Percentiles rank a stretch among this genome's conserved stretches.
Conservation (phyloP, 2,329 filamentous ascomycete genomes). For the Penicillium decumbens region DNA sequence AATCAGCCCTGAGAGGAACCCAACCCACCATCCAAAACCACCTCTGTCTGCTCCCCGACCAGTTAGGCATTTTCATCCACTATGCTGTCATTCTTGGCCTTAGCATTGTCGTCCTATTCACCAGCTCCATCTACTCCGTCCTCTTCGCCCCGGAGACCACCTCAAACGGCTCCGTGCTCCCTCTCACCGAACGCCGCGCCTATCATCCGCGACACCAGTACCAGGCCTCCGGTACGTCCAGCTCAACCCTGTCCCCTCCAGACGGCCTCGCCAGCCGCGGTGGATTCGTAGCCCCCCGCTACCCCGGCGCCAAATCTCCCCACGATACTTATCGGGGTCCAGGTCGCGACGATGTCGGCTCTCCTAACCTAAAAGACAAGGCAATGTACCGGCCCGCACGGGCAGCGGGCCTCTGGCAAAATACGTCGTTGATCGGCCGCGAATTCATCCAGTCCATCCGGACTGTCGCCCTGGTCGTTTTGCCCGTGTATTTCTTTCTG, state of each 20-base stretch:
- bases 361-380: slow-evolving; percentile 29
- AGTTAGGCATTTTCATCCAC: slow-evolving; percentile 74
- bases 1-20: slow-evolving; percentile 21
- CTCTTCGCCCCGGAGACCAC: slow-evolving; percentile 19
- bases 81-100: slow-evolving; percentile 63
- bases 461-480: slow-evolving; percentile 60
- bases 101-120: slow-evolving; percentile 47
- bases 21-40: slow-evolving; percentile 72
- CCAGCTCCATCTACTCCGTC: slow-evolving; percentile 40
- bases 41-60: slow-evolving; percentile 84
- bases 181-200: slow-evolving; percentile 28
- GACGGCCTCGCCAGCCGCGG: slow-evolving; percentile 29
- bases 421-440: slow-evolving; percentile 44
- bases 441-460: slow-evolving; percentile 61
- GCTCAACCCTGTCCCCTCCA: slow-evolving; percentile 27
- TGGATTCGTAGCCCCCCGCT: slow-evolving; percentile 19
- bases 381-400: slow-evolving; percentile 19
- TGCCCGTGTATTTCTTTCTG: slow-evolving; percentile 63
- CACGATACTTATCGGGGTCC: slow-evolving; percentile 22
- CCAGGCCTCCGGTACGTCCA: slow-evolving; percentile 32
- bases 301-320: slow-evolving; percentile 15
- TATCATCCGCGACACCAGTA: slow-evolving; percentile 20
- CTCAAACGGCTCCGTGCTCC: slow-evolving; percentile 24
- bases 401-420: slow-evolving; percentile 28
- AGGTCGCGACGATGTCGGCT: slow-evolving; percentile 21